A percentile compares a stretch with the other conserved stretches of the same genome.
Conservation (phyloP, 2,329 filamentous ascomycete genomes). For the Ophiostoma perfectum region DNA sequence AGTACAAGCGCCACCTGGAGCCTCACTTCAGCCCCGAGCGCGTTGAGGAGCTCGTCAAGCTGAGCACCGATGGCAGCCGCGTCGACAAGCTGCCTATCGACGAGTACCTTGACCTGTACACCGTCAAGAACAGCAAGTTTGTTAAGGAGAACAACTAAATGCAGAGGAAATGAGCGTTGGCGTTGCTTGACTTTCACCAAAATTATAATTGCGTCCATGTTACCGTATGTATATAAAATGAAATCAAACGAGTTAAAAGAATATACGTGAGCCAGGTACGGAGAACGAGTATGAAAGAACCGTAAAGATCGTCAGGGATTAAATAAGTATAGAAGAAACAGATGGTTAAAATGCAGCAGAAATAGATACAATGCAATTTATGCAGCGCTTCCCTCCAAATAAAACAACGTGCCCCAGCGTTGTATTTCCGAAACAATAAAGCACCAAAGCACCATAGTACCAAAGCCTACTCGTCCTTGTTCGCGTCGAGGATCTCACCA, state of each 20-base stretch:
- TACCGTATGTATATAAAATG: neutral
- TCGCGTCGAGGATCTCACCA: conserved; percentile 51
- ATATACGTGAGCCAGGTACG: neutral
- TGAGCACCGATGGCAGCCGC: conserved; percentile 68
- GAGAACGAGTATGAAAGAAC: neutral
- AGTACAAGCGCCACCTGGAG: conserved; percentile 87
- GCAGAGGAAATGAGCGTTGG: neutral
- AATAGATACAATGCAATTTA: neutral
- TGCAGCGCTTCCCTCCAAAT: neutral
- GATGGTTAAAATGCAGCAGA: neutral
- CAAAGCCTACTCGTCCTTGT: conserved; percentile 47
- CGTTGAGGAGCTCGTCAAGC: conserved; percentile 75
- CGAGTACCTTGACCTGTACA: conserved; percentile 85
- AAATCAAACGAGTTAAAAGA: neutral
- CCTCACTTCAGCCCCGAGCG: conserved; percentile 73
- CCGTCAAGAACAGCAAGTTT: conserved; percentile 58
- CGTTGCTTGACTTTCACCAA: neutral
- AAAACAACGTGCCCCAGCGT: neutral
- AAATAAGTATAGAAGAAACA: conserved; percentile 2
- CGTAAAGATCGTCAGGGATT: neutral
- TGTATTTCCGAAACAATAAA: neutral
- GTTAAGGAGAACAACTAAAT: conserved; percentile 28
- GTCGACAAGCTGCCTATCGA: conserved; percentile 81
- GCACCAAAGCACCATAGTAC: neutral
- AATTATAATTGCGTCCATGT: neutral